A percentile compares a stretch with the other conserved stretches of the same genome.
Conservation (phyloP, 2,329 filamentous ascomycete species). For the Basipetospora chlamydospora region DNA sequence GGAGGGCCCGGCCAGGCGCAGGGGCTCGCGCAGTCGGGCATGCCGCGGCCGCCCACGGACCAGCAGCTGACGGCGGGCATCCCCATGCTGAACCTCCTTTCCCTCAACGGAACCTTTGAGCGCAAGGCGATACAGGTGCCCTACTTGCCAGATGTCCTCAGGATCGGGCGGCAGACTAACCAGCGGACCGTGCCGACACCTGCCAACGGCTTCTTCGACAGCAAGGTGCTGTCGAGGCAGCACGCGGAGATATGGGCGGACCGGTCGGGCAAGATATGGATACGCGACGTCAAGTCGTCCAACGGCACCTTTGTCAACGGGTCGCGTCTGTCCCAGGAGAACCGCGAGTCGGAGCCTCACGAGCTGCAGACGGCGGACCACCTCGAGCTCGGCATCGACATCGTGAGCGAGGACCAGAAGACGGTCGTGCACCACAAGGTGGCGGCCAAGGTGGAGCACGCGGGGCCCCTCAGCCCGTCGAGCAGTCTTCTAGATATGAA, state of each 20-base stretch:
- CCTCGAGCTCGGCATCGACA: conserved; percentile 91
- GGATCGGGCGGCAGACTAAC: conserved; percentile 93
- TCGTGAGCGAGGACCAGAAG: conserved; percentile 96
- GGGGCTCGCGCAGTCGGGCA: conserved; percentile 26
- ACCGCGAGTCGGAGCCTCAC: conserved; percentile 89
- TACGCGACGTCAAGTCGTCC: conserved; percentile 93
- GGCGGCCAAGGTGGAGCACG: conserved; percentile 89
- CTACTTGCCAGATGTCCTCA: conserved; percentile 81
- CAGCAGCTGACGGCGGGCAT: conserved; percentile 43
- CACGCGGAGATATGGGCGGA: conserved; percentile 95
- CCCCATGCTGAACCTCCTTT: conserved; percentile 72
- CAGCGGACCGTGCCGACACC: conserved; percentile 87
- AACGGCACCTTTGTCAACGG: conserved; percentile 98
- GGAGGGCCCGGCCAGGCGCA: no score
- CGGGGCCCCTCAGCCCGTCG: conserved; percentile 62
- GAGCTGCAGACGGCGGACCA: conserved; percentile 85
- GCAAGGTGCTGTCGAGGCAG: conserved; percentile 89
- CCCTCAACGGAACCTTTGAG: conserved; percentile 93
- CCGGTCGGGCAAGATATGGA: conserved; percentile 76
- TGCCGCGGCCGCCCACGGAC: conserved; percentile 49
- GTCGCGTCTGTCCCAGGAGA: conserved; percentile 77
- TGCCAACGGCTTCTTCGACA: conserved; percentile 91
- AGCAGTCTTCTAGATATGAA: conserved; percentile 76
- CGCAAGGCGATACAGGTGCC: conserved; percentile 92
- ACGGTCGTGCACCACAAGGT: conserved; percentile 98